phyloP scores from a whole-genome alignment of 1,284 basidiomycete species.

The Trichosporon coremiiforme region DNA sequence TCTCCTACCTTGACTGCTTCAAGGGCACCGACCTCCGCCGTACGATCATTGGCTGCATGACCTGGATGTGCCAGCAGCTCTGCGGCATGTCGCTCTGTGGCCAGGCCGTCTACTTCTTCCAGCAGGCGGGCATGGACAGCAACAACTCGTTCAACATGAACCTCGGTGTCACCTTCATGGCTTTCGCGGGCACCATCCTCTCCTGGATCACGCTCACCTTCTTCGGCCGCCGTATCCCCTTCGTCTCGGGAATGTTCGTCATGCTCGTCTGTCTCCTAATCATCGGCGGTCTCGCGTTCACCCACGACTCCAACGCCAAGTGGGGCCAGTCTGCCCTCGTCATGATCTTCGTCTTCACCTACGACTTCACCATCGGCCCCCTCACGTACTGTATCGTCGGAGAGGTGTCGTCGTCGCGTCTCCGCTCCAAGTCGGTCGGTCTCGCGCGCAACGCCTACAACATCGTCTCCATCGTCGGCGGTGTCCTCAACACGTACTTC shows the following conservation, averaged over 20 bases:
- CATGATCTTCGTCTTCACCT: constrained; percentile 37
- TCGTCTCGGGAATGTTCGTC: constrained; percentile 55
- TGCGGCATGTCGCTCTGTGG: constrained; percentile 36
- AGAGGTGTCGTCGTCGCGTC: constrained; percentile 56
- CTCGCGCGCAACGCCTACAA: constrained; percentile 58
- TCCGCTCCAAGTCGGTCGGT: constrained; percentile 59
- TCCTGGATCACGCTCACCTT: constrained; percentile 49
- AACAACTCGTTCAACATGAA: constrained; percentile 38
- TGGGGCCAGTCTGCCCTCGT: constrained; percentile 34
- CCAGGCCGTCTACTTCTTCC: constrained; percentile 37
- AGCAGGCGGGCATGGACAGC: constrained; percentile 29
- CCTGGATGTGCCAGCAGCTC: constrained; percentile 33
- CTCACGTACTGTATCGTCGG: constrained; percentile 54
- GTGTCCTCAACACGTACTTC: constrained; percentile 34
- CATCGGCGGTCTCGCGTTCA: constrained; percentile 50
- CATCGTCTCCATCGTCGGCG: constrained; percentile 33
- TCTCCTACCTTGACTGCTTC: constrained; percentile 42
- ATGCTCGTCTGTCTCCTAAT: constrained; percentile 56
- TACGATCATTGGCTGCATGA: constrained; percentile 29
- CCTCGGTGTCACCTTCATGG: constrained; percentile 53
- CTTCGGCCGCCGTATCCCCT: constrained; percentile 58
- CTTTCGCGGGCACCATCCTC: constrained; percentile 52
- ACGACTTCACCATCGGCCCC: constrained; percentile 43
- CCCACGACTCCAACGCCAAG: constrained; percentile 17
- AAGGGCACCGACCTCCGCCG: constrained; percentile 34